Evolutionary conservation across 2,329 filamentous ascomycete species (phyloP).

Genomic region (Sporothrix phasma): DNA sequence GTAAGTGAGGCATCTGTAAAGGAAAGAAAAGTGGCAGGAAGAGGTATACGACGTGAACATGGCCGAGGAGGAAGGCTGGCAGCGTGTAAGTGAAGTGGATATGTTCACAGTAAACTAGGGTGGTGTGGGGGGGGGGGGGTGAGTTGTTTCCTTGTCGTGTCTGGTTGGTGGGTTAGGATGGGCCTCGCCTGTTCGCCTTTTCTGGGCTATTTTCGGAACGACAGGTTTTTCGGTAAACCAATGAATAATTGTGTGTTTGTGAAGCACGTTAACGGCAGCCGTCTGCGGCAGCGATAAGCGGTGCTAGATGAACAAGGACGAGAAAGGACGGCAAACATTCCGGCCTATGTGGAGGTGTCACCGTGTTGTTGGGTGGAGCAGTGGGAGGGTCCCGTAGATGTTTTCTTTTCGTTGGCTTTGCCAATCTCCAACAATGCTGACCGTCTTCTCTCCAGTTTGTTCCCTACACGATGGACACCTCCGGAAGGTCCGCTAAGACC

Average conservation of each 20-base stretch:
- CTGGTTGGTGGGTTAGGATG: neutral
- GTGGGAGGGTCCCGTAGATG: neutral
- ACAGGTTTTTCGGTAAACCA: constrained; percentile 9
- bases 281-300: neutral
- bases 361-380: neutral
- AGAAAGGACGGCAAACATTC: neutral
- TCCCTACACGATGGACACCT: neutral
- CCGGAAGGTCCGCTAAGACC: neutral
- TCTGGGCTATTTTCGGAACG: neutral
- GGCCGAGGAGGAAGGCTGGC: constrained; percentile 1
- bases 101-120: neutral
- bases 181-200: neutral
- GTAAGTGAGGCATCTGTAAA: neutral
- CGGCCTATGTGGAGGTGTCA: neutral
- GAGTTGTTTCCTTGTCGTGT: neutral
- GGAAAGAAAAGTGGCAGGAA: neutral
- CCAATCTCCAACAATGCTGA: too few species aligned
- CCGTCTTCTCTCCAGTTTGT: too few species aligned
- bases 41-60: neutral
- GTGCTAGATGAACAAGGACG: neutral
- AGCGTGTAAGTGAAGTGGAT: constrained; percentile 5
- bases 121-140: neutral
- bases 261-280: neutral
- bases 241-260: neutral
- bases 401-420: neutral